Evolutionary conservation across 2,329 filamentous ascomycete genomes (phyloP).

Genomic region (Macroventuria anomochaeta): DNA sequence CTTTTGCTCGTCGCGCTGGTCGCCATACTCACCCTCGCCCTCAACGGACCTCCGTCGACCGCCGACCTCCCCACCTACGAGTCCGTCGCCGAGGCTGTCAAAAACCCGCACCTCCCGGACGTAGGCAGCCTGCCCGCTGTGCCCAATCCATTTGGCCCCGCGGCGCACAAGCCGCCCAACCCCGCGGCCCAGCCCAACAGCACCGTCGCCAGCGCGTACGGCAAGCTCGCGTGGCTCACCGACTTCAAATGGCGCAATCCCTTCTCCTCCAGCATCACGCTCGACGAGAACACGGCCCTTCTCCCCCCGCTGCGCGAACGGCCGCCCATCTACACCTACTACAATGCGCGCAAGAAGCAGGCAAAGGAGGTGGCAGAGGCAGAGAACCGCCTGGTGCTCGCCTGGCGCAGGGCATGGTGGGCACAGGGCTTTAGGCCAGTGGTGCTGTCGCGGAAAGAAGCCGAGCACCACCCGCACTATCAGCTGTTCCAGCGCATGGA

Average conservation of each 20-base stretch:
- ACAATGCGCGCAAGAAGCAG: conserved; percentile 72
- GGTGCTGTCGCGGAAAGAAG: conserved; percentile 79
- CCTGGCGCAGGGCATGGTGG: conserved; percentile 95
- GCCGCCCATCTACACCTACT: conserved; percentile 87
- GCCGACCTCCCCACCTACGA: conserved; percentile 47
- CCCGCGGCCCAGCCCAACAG: conserved; percentile 81
- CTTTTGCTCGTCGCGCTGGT: conserved; percentile 48
- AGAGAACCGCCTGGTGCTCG: conserved; percentile 78
- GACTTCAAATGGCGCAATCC: conserved; percentile 91
- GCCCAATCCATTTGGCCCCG: conserved; percentile 66
- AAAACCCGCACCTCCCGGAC: conserved; percentile 48
- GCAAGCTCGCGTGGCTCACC: conserved; percentile 82
- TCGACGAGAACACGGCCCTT: conserved; percentile 83
- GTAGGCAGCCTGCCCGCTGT: conserved; percentile 37
- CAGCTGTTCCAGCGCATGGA: conserved; percentile 66
- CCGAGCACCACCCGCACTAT: conserved; percentile 82
- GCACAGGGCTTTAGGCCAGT: conserved; percentile 88
- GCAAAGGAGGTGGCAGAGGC: conserved; percentile 70
- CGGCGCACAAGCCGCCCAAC: conserved; percentile 74
- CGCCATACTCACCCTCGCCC: conserved; percentile 39
- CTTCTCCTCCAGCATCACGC: conserved; percentile 79
- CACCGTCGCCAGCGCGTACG: conserved; percentile 61
- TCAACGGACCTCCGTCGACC: conserved; percentile 47
- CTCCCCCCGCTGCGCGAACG: conserved; percentile 77
- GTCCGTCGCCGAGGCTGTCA: conserved; percentile 48